Evolutionary conservation across 1,284 basidiomycete species (phyloP).

Genomic region (Trametes versicolor): DNA sequence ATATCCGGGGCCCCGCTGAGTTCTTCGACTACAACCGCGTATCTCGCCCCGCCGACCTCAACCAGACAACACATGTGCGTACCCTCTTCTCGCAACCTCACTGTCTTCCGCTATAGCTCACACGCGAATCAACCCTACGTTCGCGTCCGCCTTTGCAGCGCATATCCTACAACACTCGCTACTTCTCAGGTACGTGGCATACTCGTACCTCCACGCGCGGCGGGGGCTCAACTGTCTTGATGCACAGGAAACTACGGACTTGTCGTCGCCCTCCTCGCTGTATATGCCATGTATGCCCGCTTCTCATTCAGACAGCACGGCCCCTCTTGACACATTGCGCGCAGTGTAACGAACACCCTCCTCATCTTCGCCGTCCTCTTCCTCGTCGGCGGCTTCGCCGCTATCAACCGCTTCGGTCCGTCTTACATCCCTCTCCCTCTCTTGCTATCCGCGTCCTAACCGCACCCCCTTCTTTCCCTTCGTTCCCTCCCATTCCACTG

Average conservation of each 20-base stretch:
- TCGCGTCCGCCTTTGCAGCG: conserved; percentile 57
- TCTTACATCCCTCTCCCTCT: conserved; percentile 22
- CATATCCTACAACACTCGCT: conserved; percentile 95
- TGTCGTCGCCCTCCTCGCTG: conserved; percentile 82
- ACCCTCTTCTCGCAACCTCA: not conserved
- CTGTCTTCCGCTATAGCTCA: conserved; percentile 15
- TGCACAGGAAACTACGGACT: conserved; percentile 85
- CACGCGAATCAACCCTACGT: not conserved
- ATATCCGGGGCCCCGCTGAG: conserved; percentile 81
- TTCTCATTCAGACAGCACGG: conserved; percentile 1
- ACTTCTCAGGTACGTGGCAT: conserved; percentile 76
- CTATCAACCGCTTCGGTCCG: conserved; percentile 92
- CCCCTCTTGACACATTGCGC: conserved; percentile 1
- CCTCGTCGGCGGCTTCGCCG: conserved; percentile 91
- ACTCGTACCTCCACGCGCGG: no score
- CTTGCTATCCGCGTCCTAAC: conserved; percentile 13
- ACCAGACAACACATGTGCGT: conserved; percentile 74
- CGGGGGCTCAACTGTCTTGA: not conserved
- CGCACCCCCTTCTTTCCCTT: conserved; percentile 4
- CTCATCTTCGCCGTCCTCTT: conserved; percentile 89
- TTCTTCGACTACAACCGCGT: conserved; percentile 93
- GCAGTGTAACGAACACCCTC: conserved; percentile 77
- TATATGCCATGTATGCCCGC: conserved; percentile 87
- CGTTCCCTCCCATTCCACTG: conserved; percentile 17
- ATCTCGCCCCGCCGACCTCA: conserved; percentile 81